Evolutionary conservation across 2,329 filamentous ascomycete species (phyloP).

Genomic region (Trichophyton rubrum): DNA sequence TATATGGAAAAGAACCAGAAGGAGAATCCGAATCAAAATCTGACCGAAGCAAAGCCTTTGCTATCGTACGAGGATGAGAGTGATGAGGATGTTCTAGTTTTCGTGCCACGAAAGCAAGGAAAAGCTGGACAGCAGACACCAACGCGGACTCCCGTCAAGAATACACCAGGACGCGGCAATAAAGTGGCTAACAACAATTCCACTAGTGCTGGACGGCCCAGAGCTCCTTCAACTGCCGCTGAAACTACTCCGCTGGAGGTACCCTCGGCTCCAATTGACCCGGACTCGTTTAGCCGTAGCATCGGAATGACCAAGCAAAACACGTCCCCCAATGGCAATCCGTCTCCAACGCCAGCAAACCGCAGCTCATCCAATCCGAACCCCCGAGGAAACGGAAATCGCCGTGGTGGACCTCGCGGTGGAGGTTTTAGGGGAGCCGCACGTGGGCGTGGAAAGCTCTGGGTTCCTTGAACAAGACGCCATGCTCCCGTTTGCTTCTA

Average conservation of each 20-base stretch:
- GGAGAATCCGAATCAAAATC: conserved; percentile 5
- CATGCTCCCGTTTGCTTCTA: not conserved
- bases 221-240: conserved; percentile 14
- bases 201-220: conserved; percentile 11
- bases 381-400: conserved; percentile 23
- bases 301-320: conserved; percentile 22
- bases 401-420: conserved; percentile 25
- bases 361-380: conserved; percentile 25
- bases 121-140: conserved; percentile 22
- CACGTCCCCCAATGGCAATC: conserved; percentile 23
- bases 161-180: conserved; percentile 11
- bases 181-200: conserved; percentile 5
- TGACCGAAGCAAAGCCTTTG: conserved; percentile 25
- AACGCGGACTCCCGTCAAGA: conserved; percentile 21
- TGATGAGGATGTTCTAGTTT: conserved; percentile 38
- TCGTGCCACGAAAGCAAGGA: conserved; percentile 32
- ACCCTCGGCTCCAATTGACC: conserved; percentile 36
- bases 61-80: conserved; percentile 38
- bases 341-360: conserved; percentile 12
- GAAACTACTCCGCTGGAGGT: conserved; percentile 29
- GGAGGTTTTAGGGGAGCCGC: conserved; percentile 24
- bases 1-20: conserved; percentile 33
- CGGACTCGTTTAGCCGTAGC: conserved; percentile 36
- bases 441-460: conserved; percentile 33
- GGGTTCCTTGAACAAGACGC: conserved; percentile 30